Conservation (phyloP, 768 basidiomycete species). For the Trametopsis cervina region DNA sequence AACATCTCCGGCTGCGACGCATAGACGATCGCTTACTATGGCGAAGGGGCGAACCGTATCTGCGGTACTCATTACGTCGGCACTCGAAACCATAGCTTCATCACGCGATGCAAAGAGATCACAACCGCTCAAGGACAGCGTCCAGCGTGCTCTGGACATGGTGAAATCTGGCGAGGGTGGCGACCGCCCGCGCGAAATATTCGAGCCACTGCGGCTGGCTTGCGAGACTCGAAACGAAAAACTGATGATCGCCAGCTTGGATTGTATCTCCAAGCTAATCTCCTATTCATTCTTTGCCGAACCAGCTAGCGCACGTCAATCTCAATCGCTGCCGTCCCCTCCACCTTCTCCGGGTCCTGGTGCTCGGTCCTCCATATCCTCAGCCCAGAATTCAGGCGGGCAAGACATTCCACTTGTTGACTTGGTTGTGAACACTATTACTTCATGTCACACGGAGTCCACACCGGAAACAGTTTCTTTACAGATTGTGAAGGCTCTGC, state of each 20-base stretch:
- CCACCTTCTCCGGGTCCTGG: slow-evolving; percentile 59
- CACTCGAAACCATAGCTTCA: slow-evolving; percentile 76
- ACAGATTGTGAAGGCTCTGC: slow-evolving; percentile 93
- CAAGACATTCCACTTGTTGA: slow-evolving; percentile 70
- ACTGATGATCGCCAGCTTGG: slow-evolving; percentile 92
- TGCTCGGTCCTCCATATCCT: slow-evolving; percentile 27
- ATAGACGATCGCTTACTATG: slow-evolving; percentile 30
- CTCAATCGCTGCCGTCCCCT: slow-evolving; percentile 53
- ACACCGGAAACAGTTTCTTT: slow-evolving; percentile 89
- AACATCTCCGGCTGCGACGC: slow-evolving; percentile 16
- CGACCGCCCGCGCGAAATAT: slow-evolving; percentile 78
- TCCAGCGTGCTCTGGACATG: slow-evolving; percentile 76
- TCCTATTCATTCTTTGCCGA: slow-evolving; percentile 97
- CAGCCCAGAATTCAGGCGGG: slow-evolving; percentile 45
- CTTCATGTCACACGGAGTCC: slow-evolving; percentile 81
- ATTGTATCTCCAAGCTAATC: slow-evolving; percentile 96
- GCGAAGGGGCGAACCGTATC: slow-evolving; percentile 69
- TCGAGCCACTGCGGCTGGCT: slow-evolving; percentile 92
- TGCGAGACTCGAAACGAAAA: slow-evolving; percentile 94
- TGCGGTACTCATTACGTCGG: slow-evolving; percentile 74
- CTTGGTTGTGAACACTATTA: slow-evolving; percentile 90
- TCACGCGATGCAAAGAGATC: slow-evolving; percentile 89
- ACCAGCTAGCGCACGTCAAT: slow-evolving; percentile 29
- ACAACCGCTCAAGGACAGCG: slow-evolving; percentile 72
- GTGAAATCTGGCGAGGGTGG: slow-evolving; percentile 69